phyloP scores from a whole-genome alignment of 495 filamentous ascomycete species.

The Neurospora africana region DNA sequence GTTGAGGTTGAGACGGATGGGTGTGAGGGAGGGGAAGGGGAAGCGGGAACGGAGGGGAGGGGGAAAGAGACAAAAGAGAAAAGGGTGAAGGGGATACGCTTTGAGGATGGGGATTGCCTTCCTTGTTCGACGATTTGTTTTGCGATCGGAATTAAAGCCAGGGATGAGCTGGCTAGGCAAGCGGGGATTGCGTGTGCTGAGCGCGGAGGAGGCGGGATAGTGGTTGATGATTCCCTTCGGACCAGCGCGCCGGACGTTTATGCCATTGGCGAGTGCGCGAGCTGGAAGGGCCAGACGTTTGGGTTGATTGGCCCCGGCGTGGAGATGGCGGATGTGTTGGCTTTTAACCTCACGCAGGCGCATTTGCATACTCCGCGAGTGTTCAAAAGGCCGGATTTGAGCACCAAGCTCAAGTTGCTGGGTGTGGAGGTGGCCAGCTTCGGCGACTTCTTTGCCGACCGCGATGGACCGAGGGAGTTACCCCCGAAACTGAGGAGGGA shows the following conservation, averaged over 20 bases:
- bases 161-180: conserved; percentile 67
- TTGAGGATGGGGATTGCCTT: conserved; percentile 78
- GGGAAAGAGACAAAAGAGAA: too few relatives aligned
- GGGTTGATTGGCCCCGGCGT: conserved; percentile 90
- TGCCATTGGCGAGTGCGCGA: conserved; percentile 90
- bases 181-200: conserved; percentile 66
- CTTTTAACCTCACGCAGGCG: conserved; percentile 89
- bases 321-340: conserved; percentile 91
- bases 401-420: conserved; percentile 87
- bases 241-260: conserved; percentile 72
- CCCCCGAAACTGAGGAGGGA: conserved; percentile 41
- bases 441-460: conserved; percentile 92
- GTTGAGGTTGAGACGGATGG: conserved; percentile 53
- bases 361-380: conserved; percentile 55
- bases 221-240: conserved; percentile 57
- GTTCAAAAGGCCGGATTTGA: conserved; percentile 82
- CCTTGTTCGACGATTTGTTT: conserved; percentile 82
- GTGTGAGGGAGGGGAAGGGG: conserved; percentile 7
- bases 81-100: conserved; percentile 62
- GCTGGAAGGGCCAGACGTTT: conserved; percentile 88
- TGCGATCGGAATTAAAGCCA: conserved; percentile 78
- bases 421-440: conserved; percentile 94
- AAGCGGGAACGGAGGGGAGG: too few relatives aligned
- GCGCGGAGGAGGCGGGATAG: conserved; percentile 60
- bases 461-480: conserved; percentile 70